Percentiles rank a stretch among this genome's conserved stretches.
Conservation (phyloP, 768 basidiomycete species). For the Hebeloma cylindrosporum region DNA sequence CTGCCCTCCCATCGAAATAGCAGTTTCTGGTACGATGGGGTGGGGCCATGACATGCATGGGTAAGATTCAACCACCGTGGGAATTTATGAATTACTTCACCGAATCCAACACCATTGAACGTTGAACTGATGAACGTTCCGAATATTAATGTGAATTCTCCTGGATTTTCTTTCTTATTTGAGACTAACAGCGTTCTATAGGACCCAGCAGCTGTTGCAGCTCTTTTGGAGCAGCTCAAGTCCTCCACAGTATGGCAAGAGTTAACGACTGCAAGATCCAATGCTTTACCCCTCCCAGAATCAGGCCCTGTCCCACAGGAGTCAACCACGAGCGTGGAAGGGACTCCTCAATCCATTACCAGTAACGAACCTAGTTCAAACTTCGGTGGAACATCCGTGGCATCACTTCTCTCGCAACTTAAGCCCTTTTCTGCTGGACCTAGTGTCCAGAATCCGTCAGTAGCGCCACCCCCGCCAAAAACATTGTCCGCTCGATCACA, state of each 20-base stretch:
- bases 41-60: no score
- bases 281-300: background rate
- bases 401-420: slow-evolving; percentile 62
- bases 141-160: slow-evolving; percentile 55
- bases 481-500: background rate
- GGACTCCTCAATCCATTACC: background rate
- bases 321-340: background rate
- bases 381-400: slow-evolving; percentile 44
- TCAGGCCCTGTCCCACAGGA: no score
- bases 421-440: slow-evolving; percentile 33
- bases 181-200: slow-evolving; percentile 25
- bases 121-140: slow-evolving; percentile 32
- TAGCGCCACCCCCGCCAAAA: background rate
- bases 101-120: no score
- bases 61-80: background rate
- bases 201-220: slow-evolving; percentile 67
- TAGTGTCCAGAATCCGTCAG: no score
- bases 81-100: background rate
- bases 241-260: slow-evolving; percentile 72
- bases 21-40: no score
- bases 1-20: no score
- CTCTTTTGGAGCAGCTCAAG: slow-evolving; percentile 68
- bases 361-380: no score
- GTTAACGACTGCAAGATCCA: slow-evolving; percentile 15
- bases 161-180: slow-evolving; percentile 2